Evolutionary conservation across 306 rosid species (phyloP).

Genomic region (Medicago truncatula): MtrunA17r5.0-ANR NC_053048.1:24270001-24270500

Average conservation of each 20-base stretch:
- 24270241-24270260: constrained; percentile 69
- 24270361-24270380: constrained; percentile 57
- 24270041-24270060: constrained; percentile 66
- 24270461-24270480: constrained; percentile 71
- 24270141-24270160: constrained; percentile 71
- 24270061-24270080: constrained; percentile 73
- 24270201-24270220: constrained; percentile 86
- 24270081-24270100: constrained; percentile 72
- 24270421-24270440: constrained; percentile 49
- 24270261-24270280: constrained; percentile 57
- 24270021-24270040: constrained; percentile 71
- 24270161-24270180: constrained; percentile 57
- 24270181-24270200: constrained; percentile 60
- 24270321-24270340: constrained; percentile 80
- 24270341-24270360: constrained; percentile 63
- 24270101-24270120: constrained; percentile 63
- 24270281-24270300: constrained; percentile 55
- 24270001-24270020: constrained; percentile 69
- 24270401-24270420: constrained; percentile 46
- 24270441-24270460: constrained; percentile 68
- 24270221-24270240: constrained; percentile 62
- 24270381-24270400: constrained; percentile 69
- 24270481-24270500: constrained; percentile 57
- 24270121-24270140: constrained; percentile 75
- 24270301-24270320: constrained; percentile 45